phyloP scores from a whole-genome alignment of 331 rosid species.

The Malus hybrid region DNA sequence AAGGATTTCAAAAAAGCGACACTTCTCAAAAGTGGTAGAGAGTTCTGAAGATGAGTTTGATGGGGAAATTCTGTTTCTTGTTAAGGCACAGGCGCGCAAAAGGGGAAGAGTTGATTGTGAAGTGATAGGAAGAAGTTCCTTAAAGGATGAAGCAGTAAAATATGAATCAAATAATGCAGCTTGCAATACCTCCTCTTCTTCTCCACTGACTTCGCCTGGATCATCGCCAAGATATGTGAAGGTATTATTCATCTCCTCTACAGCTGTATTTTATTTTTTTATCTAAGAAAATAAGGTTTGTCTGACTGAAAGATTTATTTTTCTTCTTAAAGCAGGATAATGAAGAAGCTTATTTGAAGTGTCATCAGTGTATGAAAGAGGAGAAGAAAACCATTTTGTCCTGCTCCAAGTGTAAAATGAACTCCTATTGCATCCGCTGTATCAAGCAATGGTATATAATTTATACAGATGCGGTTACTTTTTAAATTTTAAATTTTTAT shows the following conservation, averaged over 20 bases:
- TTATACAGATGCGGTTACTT: neutral
- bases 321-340: conserved; percentile 22
- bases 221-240: neutral
- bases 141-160: conserved; percentile 9
- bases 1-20: conserved; percentile 16
- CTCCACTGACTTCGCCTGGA: conserved; percentile 3
- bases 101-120: conserved; percentile 16
- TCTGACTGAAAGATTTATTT: neutral
- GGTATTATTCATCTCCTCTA: conserved; percentile 12
- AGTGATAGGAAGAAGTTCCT: conserved; percentile 1
- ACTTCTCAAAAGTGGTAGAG: conserved; percentile 3
- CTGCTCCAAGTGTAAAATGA: conserved; percentile 45
- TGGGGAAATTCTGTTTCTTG: conserved; percentile 28
- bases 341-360: conserved; percentile 20
- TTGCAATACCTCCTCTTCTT: conserved; percentile 10
- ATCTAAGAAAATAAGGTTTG: neutral
- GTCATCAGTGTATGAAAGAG: conserved; percentile 69
- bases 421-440: conserved; percentile 56
- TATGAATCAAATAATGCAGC: neutral
- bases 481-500: neutral
- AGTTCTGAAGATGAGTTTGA: conserved; percentile 23
- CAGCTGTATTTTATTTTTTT: neutral
- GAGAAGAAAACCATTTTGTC: conserved; percentile 33
- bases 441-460: conserved; percentile 48
- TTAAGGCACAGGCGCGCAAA: conserved; percentile 28